Evolutionary conservation across 345 rosid species (phyloP).

Genomic region (Camelina neglecta): DNA sequence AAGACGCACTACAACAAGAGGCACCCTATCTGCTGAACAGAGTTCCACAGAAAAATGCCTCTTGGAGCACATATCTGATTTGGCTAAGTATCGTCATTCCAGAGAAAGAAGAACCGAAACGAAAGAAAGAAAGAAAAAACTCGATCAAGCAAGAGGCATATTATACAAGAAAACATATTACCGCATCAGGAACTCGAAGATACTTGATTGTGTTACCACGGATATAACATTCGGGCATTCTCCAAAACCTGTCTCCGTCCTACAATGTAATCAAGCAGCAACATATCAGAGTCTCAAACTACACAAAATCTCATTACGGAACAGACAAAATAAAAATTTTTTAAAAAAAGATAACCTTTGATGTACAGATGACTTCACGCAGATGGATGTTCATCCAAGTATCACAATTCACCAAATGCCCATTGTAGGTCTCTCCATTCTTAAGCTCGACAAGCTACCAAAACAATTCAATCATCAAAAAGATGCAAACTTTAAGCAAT

Average conservation of each 20-base stretch:
- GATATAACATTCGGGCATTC: slow-evolving; percentile 99
- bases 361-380: slow-evolving; percentile 98
- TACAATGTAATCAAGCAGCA: slow-evolving; percentile 37
- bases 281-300: slow-evolving; percentile 8
- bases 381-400: slow-evolving; percentile 99
- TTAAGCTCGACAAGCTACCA: slow-evolving; percentile 89
- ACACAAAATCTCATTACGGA: slow-evolving; percentile 1
- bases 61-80: slow-evolving; percentile 48
- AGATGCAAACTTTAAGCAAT: not conserved
- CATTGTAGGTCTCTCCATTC: slow-evolving; percentile 98
- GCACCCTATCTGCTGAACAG: not conserved
- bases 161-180: slow-evolving; percentile 32
- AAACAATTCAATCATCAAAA: slow-evolving; percentile 29
- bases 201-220: slow-evolving; percentile 98
- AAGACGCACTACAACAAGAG: slow-evolving; percentile 43
- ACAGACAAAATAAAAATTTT: not conserved
- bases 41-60: not conserved
- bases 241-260: slow-evolving; percentile 99
- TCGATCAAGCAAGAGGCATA: slow-evolving; percentile 1
- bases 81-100: slow-evolving; percentile 51
- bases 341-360: slow-evolving; percentile 58
- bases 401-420: slow-evolving; percentile 95
- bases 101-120: not conserved
- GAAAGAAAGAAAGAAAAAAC: not conserved
- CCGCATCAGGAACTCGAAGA: slow-evolving; percentile 99